Evolutionary conservation across 129 eudicot species (phyloP), one percentile per base, ranked within the genome.

Genomic region (Mikania micrantha): DNA sequence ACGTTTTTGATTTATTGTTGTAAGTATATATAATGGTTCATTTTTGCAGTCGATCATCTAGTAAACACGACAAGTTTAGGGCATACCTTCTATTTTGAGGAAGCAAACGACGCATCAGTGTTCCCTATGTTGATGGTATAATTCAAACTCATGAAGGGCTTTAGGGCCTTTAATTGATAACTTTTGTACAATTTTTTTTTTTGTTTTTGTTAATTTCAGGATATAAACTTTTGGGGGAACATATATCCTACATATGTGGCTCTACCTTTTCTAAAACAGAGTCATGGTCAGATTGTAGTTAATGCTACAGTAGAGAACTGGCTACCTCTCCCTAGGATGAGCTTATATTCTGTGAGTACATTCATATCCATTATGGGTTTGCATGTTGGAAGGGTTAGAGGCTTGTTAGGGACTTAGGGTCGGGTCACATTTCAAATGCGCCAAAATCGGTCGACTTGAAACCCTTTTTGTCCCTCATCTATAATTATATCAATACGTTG

Each of bases 151-250:
- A 28, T 9, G 66, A 50, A 32, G 4, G 58, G 10, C 34, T 29
- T 31, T 31, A 20, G 3, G n/a, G 13, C 13, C 47, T 24, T 52
- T 66, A 44, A 28, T 47, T 22, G 16, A 24, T 50, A 42, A 27
- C 47, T 10, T 12, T 42, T 57, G 29, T 41, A 65, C 16, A 22
- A 22, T 35, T 49, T 16, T 7, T 11, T 24, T 34, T 38, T 35
- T 40, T 36, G 32, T 11, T 24, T 34, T 38, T 35, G 34, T 36
- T 32, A 49, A 24, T 78, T 52, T 64, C 76, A 93, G 99, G 99
- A 93, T 72, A 89, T 93, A 61, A 93, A 93, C 70, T 89, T 93
- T 71, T 88, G 99, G 99, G 99, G 99, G 45, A 93, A 93, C 70
- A 90, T 93, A 15, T 88, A 93, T 74, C 99, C 99, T 38, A 93